These are phyloP conservation scores for Ustulina deusta DNA, from an alignment of 2,329 filamentous ascomycete species.

Conservation along the genomic window DNA sequence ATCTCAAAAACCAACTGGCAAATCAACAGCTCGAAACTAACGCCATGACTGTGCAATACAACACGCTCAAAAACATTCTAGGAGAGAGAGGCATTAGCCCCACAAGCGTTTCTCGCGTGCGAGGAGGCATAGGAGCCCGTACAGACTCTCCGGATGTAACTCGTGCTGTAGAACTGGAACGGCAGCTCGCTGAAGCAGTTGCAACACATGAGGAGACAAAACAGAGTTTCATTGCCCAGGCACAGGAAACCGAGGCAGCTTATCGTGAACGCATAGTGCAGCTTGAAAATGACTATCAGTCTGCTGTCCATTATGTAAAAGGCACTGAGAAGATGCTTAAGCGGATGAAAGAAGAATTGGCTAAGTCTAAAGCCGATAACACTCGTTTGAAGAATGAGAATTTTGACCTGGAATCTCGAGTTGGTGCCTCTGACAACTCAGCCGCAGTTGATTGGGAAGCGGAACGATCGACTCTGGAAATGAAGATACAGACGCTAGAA, in stretches of 20 bases:
- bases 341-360: constrained; percentile 97
- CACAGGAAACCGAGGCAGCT: constrained; percentile 86
- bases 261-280: constrained; percentile 95
- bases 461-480: constrained; percentile 75
- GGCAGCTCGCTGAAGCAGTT: constrained; percentile 81
- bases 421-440: constrained; percentile 52
- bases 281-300: constrained; percentile 97
- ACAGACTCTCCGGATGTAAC: constrained; percentile 83
- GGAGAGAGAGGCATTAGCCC: constrained; percentile 88
- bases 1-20: constrained; percentile 84
- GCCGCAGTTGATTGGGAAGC: constrained; percentile 76
- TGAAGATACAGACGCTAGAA: constrained; percentile 77
- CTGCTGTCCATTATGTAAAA: constrained; percentile 97
- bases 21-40: constrained; percentile 94
- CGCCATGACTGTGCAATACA: constrained; percentile 90
- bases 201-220: constrained; percentile 90
- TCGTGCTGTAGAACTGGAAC: constrained; percentile 86
- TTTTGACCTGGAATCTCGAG: constrained; percentile 70
- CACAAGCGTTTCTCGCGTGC: constrained; percentile 76
- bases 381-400: constrained; percentile 84
- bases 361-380: constrained; percentile 90
- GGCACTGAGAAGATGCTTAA: constrained; percentile 99
- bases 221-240: constrained; percentile 78
- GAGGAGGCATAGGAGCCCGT: constrained; percentile 78
- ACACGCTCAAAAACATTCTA: constrained; percentile 91